phyloP scores from a whole-genome alignment of 2,329 filamentous ascomycete genomes.

The Fusarium dlaminii region DNA sequence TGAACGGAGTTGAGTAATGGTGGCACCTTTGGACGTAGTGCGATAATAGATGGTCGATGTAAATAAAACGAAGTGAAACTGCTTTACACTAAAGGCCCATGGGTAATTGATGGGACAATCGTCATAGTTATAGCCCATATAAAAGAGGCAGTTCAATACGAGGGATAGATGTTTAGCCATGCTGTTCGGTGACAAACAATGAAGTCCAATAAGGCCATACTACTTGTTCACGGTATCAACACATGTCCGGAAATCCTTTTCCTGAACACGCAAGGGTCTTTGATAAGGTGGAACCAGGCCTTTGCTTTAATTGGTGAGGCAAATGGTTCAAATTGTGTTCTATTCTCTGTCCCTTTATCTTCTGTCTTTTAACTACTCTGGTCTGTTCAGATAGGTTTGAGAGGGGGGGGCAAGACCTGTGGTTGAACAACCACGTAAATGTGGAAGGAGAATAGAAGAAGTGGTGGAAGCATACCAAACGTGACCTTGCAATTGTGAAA shows the following conservation, averaged over 20 bases:
- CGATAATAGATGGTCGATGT: not conserved
- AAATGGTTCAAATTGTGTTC: no score
- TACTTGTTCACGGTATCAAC: not conserved
- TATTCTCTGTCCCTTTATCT: no score
- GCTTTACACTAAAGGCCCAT: not conserved
- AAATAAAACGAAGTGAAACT: not conserved
- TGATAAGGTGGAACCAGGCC: no score
- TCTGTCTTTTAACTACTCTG: no score
- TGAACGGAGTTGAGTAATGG: not conserved
- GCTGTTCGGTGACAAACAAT: not conserved
- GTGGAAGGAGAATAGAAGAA: no score
- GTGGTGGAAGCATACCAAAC: no score
- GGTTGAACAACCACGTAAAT: no score
- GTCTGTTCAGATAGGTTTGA: no score
- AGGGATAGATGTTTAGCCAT: not conserved
- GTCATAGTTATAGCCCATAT: not conserved
- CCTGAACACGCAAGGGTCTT: not conserved
- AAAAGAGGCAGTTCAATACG: not conserved
- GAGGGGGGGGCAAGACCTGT: no score
- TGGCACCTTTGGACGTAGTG: not conserved
- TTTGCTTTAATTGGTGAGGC: no score
- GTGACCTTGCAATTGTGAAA: no score
- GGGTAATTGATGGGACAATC: fast-evolving
- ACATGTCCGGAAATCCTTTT: not conserved
- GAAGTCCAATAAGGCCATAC: not conserved